Conservation (phyloP, 495 filamentous ascomycete species). For the Annulohypoxylon stygium region DNA sequence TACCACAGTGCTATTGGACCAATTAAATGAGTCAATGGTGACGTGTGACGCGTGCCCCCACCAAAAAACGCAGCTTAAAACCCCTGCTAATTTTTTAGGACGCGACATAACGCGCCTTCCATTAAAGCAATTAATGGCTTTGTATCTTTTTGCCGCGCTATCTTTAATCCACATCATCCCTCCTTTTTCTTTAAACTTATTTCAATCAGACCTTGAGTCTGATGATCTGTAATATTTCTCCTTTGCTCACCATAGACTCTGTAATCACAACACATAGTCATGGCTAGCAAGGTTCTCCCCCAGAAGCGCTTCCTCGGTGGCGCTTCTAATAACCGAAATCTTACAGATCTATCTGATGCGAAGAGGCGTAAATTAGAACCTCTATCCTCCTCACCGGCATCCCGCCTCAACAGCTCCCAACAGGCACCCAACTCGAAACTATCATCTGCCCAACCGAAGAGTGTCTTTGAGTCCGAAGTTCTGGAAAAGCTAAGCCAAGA, state of each 20-base stretch:
- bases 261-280: constrained; percentile 42
- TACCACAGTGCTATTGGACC: not conserved
- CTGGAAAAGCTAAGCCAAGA: constrained; percentile 95
- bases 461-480: constrained; percentile 92
- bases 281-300: constrained; percentile 61
- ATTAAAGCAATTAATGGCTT: constrained; percentile 44
- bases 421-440: constrained; percentile 70
- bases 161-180: not conserved
- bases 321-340: constrained; percentile 62
- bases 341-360: constrained; percentile 51
- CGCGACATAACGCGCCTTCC: constrained; percentile 51
- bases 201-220: constrained; percentile 6
- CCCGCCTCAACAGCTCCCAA: constrained; percentile 70
- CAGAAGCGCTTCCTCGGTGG: constrained; percentile 68
- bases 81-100: constrained; percentile 29
- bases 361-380: constrained; percentile 87
- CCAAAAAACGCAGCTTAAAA: constrained; percentile 1
- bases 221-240: constrained; percentile 25
- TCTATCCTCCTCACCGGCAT: constrained; percentile 63
- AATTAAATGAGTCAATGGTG: constrained; percentile 23
- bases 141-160: not conserved
- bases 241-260: constrained; percentile 20
- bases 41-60: constrained; percentile 44
- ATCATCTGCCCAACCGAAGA: constrained; percentile 87
- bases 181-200: not conserved